Conservation (phyloP, 2,329 filamentous ascomycete genomes). For the Geosmithia flava region DNA sequence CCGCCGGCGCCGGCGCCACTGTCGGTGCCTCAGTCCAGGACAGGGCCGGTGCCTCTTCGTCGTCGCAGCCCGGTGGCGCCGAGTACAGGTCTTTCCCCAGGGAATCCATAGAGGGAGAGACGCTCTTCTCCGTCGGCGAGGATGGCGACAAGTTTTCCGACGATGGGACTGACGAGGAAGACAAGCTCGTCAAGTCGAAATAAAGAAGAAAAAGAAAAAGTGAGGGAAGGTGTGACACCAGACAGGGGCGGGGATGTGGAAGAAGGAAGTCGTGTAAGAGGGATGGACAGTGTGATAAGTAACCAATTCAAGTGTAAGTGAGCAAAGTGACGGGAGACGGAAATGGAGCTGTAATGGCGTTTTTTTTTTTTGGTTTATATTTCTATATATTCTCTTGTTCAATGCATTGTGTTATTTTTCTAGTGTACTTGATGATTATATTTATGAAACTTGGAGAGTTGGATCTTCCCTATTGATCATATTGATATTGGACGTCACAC, state of each 20-base stretch:
- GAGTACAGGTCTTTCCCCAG: conserved; percentile 26
- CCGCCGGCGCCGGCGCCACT: too few species aligned
- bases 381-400: too few species aligned
- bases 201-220: neutral
- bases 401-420: too few species aligned
- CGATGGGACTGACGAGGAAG: conserved; percentile 49
- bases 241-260: neutral
- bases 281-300: too few species aligned
- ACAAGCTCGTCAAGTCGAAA: conserved; percentile 31
- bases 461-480: too few species aligned
- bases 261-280: neutral
- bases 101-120: conserved; percentile 68
- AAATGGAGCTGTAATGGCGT: too few species aligned
- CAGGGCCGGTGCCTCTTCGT: conserved; percentile 1
- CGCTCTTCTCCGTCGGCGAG: conserved; percentile 89
- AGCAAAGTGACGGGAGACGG: too few species aligned
- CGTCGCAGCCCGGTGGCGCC: conserved; percentile 1
- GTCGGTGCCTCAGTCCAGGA: neutral
- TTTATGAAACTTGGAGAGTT: too few species aligned
- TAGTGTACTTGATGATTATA: too few species aligned
- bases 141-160: conserved; percentile 73
- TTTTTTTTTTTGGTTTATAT: too few species aligned
- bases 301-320: too few species aligned
- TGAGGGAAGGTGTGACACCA: neutral
- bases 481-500: too few species aligned